Evolutionary conservation across 805 yeast genomes (phyloP).

Genomic region (Starmera pachycereana): DNA sequence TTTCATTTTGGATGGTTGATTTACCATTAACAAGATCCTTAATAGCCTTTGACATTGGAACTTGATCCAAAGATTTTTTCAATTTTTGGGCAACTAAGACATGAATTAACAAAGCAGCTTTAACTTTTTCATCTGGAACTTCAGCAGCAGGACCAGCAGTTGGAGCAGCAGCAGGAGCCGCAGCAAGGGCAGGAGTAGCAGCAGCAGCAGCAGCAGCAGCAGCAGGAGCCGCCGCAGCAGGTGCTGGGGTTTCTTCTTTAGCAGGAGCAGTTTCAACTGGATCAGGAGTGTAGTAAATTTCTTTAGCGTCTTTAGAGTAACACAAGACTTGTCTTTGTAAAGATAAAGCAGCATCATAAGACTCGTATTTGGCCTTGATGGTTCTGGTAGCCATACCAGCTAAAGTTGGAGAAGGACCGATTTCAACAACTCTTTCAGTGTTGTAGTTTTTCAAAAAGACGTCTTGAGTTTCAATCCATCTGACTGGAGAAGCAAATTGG

Average conservation of each 20-base stretch:
- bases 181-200: conserved; percentile 46
- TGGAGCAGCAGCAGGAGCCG: conserved; percentile 48
- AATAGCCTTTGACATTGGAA: conserved; percentile 86
- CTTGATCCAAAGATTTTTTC: conserved; percentile 79
- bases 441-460: conserved; percentile 89
- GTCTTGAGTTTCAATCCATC: conserved; percentile 99
- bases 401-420: conserved; percentile 97
- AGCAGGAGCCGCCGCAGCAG: conserved; percentile 21
- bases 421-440: conserved; percentile 95
- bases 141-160: conserved; percentile 74
- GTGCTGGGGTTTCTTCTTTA: conserved; percentile 18
- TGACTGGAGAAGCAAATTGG: conserved; percentile 98
- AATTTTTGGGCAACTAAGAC: conserved; percentile 92
- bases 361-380: conserved; percentile 84
- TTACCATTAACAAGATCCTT: conserved; percentile 98
- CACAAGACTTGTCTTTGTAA: conserved; percentile 86
- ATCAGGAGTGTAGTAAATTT: conserved; percentile 89
- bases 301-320: conserved; percentile 92
- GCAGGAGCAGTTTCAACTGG: conserved; percentile 35
- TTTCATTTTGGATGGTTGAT: conserved; percentile 97
- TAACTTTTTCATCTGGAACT: conserved; percentile 82
- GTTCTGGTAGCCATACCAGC: conserved; percentile 99
- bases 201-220: conserved; percentile 33
- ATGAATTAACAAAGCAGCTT: conserved; percentile 74
- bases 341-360: conserved; percentile 91